These are phyloP conservation scores for Wallacemonas sp. DNA, from an alignment of 208 protist genomes.

Conservation along the genomic window DNA sequence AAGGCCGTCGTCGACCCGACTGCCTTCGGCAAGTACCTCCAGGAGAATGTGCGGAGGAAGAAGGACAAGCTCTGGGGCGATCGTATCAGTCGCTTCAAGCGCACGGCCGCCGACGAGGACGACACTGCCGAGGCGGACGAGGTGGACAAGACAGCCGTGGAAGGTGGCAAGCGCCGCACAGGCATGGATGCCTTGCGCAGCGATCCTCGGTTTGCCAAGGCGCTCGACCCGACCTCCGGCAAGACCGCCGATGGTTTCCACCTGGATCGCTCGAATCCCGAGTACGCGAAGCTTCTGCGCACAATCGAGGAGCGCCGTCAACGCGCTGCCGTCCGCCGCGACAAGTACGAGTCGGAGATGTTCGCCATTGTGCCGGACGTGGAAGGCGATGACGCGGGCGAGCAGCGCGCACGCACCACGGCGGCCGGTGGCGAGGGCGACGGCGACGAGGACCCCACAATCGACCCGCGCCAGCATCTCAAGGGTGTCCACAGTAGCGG, in stretches of 20 bases:
- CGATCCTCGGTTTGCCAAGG: constrained; percentile 79
- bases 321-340: constrained; percentile 60
- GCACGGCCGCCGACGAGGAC: constrained; percentile 23
- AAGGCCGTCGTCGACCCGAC: constrained; percentile 89
- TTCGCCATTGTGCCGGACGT: constrained; percentile 78
- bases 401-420: background rate
- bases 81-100: constrained; percentile 87
- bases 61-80: constrained; percentile 69
- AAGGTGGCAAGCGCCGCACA: background rate
- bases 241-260: constrained; percentile 51
- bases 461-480: constrained; percentile 61
- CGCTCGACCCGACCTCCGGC: constrained; percentile 45
- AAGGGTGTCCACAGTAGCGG: constrained; percentile 81
- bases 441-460: constrained; percentile 28
- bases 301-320: constrained; percentile 78
- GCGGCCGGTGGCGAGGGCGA: background rate
- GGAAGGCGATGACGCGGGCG: constrained; percentile 21
- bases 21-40: constrained; percentile 86
- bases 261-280: constrained; percentile 76
- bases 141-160: background rate
- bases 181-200: constrained; percentile 33
- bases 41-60: constrained; percentile 58
- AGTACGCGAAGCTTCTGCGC: constrained; percentile 82
- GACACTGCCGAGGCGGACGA: background rate
- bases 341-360: constrained; percentile 74